A percentile compares a stretch with the other conserved stretches of the same genome.
Conservation (phyloP, 768 basidiomycete species). For the Kwoniella sp. region DNA sequence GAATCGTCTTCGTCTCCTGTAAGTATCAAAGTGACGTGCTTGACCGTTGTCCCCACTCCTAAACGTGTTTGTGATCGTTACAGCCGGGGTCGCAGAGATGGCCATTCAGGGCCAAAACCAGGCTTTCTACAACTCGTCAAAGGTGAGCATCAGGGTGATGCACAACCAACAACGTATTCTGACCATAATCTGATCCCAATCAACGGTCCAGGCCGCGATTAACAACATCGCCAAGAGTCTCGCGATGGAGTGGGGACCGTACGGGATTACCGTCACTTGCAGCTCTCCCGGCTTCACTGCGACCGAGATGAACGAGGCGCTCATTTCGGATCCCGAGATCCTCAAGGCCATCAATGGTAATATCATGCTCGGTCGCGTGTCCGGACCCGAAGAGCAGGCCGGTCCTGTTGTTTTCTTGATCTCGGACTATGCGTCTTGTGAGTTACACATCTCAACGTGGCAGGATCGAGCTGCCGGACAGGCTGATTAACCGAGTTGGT, state of each 20-base stretch:
- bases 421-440: slow-evolving; percentile 47
- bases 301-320: slow-evolving; percentile 49
- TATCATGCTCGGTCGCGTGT: slow-evolving; percentile 35
- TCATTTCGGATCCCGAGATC: slow-evolving; percentile 30
- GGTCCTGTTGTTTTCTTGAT: slow-evolving; percentile 47
- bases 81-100: slow-evolving; percentile 45
- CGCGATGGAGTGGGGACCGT: slow-evolving; percentile 51
- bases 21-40: no score
- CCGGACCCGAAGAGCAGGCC: slow-evolving; percentile 46
- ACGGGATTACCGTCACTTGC: slow-evolving; percentile 43
- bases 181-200: no score
- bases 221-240: slow-evolving; percentile 43
- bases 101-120: slow-evolving; percentile 42
- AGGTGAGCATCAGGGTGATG: no score
- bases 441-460: slow-evolving; percentile 19
- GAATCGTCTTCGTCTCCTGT: slow-evolving; percentile 52
- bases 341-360: slow-evolving; percentile 21
- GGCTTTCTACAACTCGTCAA: slow-evolving; percentile 50
- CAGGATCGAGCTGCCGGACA: no score
- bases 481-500: no score
- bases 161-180: no score
- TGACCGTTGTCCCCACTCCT: no score
- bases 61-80: no score
- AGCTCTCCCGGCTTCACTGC: slow-evolving; percentile 43
- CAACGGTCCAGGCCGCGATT: slow-evolving; percentile 41